These are phyloP conservation scores for Stemphylium lycopersici DNA, from an alignment of 2,329 filamentous ascomycete genomes.

Conservation along the genomic window DNA sequence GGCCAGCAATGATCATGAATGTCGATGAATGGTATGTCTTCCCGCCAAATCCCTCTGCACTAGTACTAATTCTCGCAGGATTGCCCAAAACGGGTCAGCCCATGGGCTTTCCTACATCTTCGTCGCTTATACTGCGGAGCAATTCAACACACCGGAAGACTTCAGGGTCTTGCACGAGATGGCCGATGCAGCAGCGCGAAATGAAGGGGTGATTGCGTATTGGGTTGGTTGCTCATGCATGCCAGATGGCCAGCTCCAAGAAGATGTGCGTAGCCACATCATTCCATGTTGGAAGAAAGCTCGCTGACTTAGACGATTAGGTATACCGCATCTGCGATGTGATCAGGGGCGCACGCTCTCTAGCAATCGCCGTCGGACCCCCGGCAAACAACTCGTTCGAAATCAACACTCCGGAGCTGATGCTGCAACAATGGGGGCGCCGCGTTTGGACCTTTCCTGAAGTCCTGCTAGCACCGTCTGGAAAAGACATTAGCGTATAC, in stretches of 20 bases:
- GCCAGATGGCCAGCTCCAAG: constrained; percentile 41
- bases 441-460: constrained; percentile 58
- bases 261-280: constrained; percentile 28
- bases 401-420: constrained; percentile 33
- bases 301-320: constrained; percentile 5
- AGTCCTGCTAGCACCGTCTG: constrained; percentile 44
- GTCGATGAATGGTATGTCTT: constrained; percentile 33
- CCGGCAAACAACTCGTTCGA: constrained; percentile 25
- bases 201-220: constrained; percentile 49
- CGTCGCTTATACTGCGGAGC: constrained; percentile 51
- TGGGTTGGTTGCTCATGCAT: constrained; percentile 56
- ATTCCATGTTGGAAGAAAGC: not conserved
- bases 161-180: constrained; percentile 44
- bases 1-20: constrained; percentile 27
- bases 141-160: constrained; percentile 43
- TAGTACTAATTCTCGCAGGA: constrained; percentile 10
- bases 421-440: constrained; percentile 53
- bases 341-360: constrained; percentile 50
- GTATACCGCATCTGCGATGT: constrained; percentile 57
- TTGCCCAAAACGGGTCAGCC: constrained; percentile 27
- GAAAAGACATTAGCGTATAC: constrained; percentile 42
- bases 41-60: not conserved
- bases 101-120: constrained; percentile 47
- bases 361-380: constrained; percentile 52
- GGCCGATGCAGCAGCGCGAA: constrained; percentile 48